phyloP scores from a whole-genome alignment of 805 yeast genomes.

The Zygosaccharomyces bisporus region DNA sequence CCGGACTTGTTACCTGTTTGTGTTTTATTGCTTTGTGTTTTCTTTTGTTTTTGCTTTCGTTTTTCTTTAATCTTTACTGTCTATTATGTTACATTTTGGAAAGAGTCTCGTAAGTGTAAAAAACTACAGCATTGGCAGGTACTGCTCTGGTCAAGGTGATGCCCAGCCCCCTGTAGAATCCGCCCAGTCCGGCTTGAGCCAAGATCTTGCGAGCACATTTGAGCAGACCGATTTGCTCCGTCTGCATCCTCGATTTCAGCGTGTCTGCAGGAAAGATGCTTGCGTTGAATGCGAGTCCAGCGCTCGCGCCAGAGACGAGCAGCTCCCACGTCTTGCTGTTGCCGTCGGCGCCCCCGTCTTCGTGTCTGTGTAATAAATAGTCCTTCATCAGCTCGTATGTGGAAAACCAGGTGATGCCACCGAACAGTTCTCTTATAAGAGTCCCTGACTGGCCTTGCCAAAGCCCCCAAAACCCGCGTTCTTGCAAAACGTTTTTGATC shows the following conservation, averaged over 20 bases:
- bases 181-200: slow-evolving; percentile 58
- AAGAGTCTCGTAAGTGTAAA: slow-evolving; percentile 66
- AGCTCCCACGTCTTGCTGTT: slow-evolving; percentile 48
- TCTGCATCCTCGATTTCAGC: slow-evolving; percentile 78
- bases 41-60: neutral
- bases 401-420: slow-evolving; percentile 94
- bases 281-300: slow-evolving; percentile 79
- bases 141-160: slow-evolving; percentile 77
- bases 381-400: slow-evolving; percentile 62
- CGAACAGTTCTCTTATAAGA: slow-evolving; percentile 75
- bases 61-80: slow-evolving; percentile 1
- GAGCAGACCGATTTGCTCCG: slow-evolving; percentile 39
- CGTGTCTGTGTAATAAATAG: slow-evolving; percentile 30
- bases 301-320: slow-evolving; percentile 75
- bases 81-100: slow-evolving; percentile 20
- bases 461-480: slow-evolving; percentile 64
- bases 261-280: slow-evolving; percentile 89
- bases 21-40: neutral
- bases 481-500: slow-evolving; percentile 40
- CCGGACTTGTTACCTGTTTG: neutral
- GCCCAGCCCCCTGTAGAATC: slow-evolving; percentile 80
- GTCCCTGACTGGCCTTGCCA: slow-evolving; percentile 90
- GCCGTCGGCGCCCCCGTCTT: slow-evolving; percentile 16
- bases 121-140: slow-evolving; percentile 87
- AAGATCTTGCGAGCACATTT: slow-evolving; percentile 41